These are phyloP conservation scores for Penicillium concentricum DNA, from an alignment of 2,329 filamentous ascomycete genomes.

Conservation along the genomic window DNA sequence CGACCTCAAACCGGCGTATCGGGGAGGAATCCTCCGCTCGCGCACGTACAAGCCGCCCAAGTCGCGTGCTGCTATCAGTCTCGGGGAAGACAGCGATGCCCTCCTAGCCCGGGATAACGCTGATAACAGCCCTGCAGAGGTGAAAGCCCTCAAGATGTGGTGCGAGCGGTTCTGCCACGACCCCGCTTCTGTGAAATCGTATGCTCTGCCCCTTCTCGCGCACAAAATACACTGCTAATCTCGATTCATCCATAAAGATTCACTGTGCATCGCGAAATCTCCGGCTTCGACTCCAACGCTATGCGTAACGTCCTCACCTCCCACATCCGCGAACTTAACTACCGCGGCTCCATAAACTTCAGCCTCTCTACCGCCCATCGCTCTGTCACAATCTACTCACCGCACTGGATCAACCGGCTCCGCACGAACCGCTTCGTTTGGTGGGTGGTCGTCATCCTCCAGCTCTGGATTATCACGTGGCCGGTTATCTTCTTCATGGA, in stretches of 20 bases:
- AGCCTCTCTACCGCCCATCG: slow-evolving; percentile 22
- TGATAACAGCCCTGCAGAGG: not conserved
- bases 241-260: slow-evolving; percentile 21
- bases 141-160: slow-evolving; percentile 24
- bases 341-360: slow-evolving; percentile 35
- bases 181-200: slow-evolving; percentile 39
- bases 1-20: slow-evolving; percentile 12
- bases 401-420: slow-evolving; percentile 39
- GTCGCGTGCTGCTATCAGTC: not conserved
- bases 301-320: slow-evolving; percentile 32
- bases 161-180: slow-evolving; percentile 39
- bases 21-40: slow-evolving; percentile 20
- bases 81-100: slow-evolving; percentile 13
- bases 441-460: slow-evolving; percentile 37
- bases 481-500: slow-evolving; percentile 40
- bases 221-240: not conserved
- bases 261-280: slow-evolving; percentile 31
- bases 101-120: slow-evolving; percentile 7
- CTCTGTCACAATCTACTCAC: slow-evolving; percentile 38
- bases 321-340: slow-evolving; percentile 40
- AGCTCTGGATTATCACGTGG: slow-evolving; percentile 43
- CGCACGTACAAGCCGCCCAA: slow-evolving; percentile 15
- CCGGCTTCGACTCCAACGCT: slow-evolving; percentile 28
- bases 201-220: not conserved
- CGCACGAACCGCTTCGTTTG: slow-evolving; percentile 37